Evolutionary conservation across 108 stramenopile genomes (phyloP).

Genomic region (Cyclotella baltica): DNA sequence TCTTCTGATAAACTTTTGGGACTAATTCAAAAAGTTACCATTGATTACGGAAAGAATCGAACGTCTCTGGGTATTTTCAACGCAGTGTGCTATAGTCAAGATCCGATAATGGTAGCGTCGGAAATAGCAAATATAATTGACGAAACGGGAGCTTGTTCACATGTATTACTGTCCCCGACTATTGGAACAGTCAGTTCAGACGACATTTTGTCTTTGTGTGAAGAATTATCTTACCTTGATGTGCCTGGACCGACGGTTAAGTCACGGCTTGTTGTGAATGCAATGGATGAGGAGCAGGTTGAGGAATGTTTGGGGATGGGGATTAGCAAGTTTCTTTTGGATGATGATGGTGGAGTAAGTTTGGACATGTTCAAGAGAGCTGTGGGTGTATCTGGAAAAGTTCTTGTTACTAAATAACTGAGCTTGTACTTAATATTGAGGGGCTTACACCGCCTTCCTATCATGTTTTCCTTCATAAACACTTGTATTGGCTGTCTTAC

Average conservation of each 20-base stretch:
- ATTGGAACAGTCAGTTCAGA: slow-evolving; percentile 5
- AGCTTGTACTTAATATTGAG: too few species aligned
- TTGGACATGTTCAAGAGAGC: not conserved
- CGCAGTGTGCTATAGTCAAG: slow-evolving; percentile 16
- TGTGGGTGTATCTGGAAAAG: not conserved
- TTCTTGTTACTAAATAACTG: not conserved
- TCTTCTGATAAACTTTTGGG: not conserved
- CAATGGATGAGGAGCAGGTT: slow-evolving; percentile 45
- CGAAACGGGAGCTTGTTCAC: not conserved
- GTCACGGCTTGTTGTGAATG: slow-evolving; percentile 53
- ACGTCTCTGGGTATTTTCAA: slow-evolving; percentile 37
- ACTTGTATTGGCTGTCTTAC: too few species aligned
- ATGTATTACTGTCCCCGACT: slow-evolving; percentile 12
- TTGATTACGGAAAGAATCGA: not conserved
- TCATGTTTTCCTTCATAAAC: too few species aligned
- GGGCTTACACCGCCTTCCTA: too few species aligned
- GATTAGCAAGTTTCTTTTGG: slow-evolving; percentile 61
- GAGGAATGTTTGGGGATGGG: slow-evolving; percentile 60
- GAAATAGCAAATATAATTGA: slow-evolving; percentile 38
- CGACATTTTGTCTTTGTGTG: slow-evolving; percentile 51
- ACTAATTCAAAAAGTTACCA: not conserved
- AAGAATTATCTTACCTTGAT: slow-evolving; percentile 68
- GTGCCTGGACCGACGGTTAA: slow-evolving; percentile 65
- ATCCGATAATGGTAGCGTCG: slow-evolving; percentile 35
- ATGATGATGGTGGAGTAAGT: slow-evolving; percentile 5